Conservation (phyloP, 345 rosid genomes). For the Ricinus communis region DNA sequence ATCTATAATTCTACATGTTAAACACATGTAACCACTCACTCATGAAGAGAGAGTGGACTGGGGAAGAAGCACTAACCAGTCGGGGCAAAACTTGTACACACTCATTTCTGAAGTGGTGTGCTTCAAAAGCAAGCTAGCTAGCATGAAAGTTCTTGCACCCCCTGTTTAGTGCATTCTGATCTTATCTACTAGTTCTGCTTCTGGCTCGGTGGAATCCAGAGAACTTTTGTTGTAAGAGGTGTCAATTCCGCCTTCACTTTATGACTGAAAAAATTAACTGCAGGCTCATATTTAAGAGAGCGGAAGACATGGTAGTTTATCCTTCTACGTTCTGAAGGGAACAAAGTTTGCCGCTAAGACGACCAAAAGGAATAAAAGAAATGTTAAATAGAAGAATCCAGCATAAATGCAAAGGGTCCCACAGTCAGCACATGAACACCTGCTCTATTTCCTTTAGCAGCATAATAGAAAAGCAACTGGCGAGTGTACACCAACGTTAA, state of each 20-base stretch:
- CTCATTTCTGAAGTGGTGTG: background rate
- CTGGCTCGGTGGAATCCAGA: background rate
- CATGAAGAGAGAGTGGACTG: background rate
- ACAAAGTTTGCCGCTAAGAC: background rate
- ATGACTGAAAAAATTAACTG: background rate
- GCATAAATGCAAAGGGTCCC: background rate
- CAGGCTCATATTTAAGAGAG: background rate
- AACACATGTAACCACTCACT: too few relatives aligned
- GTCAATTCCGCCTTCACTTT: background rate
- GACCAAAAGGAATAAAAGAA: too few relatives aligned
- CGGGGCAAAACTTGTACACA: constrained; percentile 9
- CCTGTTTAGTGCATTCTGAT: background rate
- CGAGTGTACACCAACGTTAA: too few relatives aligned
- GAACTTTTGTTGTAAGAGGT: background rate
- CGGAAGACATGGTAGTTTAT: background rate
- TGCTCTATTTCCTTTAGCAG: background rate
- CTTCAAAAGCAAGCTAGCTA: background rate
- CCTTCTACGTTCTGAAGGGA: background rate
- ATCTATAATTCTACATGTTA: too few relatives aligned
- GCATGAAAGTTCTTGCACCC: background rate
- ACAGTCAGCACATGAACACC: background rate
- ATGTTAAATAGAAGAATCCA: background rate
- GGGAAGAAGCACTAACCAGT: background rate
- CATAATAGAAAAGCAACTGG: background rate
- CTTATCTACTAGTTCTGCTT: background rate